Evolutionary conservation across 169 alveolate genomes (phyloP).

Genomic region (Plasmodium vivax): DNA sequence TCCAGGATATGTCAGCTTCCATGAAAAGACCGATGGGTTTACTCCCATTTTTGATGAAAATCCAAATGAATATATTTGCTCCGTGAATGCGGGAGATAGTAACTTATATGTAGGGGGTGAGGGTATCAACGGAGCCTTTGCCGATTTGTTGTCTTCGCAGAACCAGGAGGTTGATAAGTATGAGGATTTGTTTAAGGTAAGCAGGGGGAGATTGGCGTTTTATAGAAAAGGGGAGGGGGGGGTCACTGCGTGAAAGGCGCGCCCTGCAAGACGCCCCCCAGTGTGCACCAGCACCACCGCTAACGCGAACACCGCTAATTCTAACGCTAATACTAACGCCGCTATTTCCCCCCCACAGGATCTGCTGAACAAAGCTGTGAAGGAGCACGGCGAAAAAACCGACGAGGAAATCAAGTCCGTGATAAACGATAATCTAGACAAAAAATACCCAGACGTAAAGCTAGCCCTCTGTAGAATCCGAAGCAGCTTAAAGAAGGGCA

Average conservation of each 20-base stretch:
- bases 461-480: conserved; percentile 61
- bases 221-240: not conserved
- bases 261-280: not conserved
- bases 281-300: not conserved
- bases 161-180: conserved; percentile 79
- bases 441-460: conserved; percentile 71
- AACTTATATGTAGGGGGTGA: conserved; percentile 75
- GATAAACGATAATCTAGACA: conserved; percentile 46
- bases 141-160: conserved; percentile 65
- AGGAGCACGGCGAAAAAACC: conserved; percentile 40
- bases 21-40: conserved; percentile 44
- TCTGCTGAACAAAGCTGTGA: conserved; percentile 43
- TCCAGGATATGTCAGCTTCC: conserved; percentile 84
- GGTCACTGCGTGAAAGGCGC: conserved; percentile 1
- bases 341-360: conserved; percentile 4
- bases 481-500: conserved; percentile 47
- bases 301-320: no score
- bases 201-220: not conserved
- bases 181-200: conserved; percentile 74
- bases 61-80: conserved; percentile 76
- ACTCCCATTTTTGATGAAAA: conserved; percentile 75
- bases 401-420: conserved; percentile 72
- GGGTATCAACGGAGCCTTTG: conserved; percentile 77
- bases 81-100: conserved; percentile 79
- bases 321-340: not conserved